Evolutionary conservation across 805 yeast species (phyloP).

Genomic region (Ogataea ramenticola): DNA sequence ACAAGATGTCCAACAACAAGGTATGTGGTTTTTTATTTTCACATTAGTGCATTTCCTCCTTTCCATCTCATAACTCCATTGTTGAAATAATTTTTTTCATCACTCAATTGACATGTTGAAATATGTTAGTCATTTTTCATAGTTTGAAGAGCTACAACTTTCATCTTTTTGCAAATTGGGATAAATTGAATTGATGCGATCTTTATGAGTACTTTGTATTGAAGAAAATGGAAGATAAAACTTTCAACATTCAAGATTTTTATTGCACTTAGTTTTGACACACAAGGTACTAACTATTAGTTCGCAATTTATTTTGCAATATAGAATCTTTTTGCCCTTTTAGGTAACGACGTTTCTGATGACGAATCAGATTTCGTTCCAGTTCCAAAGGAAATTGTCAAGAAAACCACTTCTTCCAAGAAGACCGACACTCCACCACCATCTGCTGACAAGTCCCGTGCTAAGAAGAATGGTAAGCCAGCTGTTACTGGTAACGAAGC

Average conservation of each 20-base stretch:
- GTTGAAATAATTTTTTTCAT: too few species aligned
- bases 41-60: neutral
- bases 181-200: too few species aligned
- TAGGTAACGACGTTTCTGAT: conserved; percentile 88
- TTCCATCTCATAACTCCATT: too few species aligned
- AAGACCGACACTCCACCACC: conserved; percentile 80
- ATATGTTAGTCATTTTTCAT: too few species aligned
- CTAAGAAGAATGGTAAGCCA: conserved; percentile 62
- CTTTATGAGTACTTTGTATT: too few species aligned
- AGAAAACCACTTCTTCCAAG: conserved; percentile 77
- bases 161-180: too few species aligned
- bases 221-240: too few species aligned
- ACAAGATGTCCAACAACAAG: conserved; percentile 22
- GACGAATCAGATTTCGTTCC: conserved; percentile 48
- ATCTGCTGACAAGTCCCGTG: conserved; percentile 72
- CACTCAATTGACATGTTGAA: too few species aligned
- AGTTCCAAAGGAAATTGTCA: conserved; percentile 69
- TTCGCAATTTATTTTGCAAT: neutral
- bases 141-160: too few species aligned
- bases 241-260: too few species aligned
- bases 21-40: conserved; percentile 8
- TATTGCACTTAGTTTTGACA: too few species aligned
- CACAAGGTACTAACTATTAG: too few species aligned
- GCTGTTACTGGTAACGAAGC: conserved; percentile 85
- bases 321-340: conserved; percentile 73